Base-by-base conservation (phyloP, 495 filamentous ascomycete genomes). In the Aspergillus hancockii region DNA sequence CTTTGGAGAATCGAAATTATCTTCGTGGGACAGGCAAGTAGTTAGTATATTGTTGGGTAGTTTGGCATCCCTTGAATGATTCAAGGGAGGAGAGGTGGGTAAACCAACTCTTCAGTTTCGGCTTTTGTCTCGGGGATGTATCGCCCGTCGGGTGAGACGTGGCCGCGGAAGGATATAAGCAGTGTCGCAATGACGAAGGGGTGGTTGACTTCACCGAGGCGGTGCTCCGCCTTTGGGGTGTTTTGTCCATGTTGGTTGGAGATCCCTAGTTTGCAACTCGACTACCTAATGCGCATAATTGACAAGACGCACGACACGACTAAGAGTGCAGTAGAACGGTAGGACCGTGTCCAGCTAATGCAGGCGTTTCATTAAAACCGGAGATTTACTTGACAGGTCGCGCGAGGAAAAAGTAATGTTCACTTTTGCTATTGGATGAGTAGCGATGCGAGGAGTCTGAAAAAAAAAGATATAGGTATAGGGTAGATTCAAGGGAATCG, bases 191-290 rank as follows among this genome's bases (percentile, higher is more conserved):
- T 51, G 66, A 68, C 22, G 68, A 70, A 49, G 64, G 63, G 32
- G 60, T 62, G 36, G 64, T 32, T 14, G 60, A 60, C 49, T 70
- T 67, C 50, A 62, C 64, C 30, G 62, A 63, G 43, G 65, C 64
- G 53, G 65, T 66, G 58, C 66, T 71, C 54, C 66, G 71, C 40
- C 61, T 67, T 54, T 67, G 66, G 47, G 56, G 60, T 52, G 65
- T 69, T 52, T 54, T 57, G n/a, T 75, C 67, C 73, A 75, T 76
- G 43, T 52, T 65, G 54, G 49, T 54, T 63, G 56, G 40, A 58
- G 45, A 54, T n/a, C 31, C 23, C 50, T 47, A 47, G 43, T 21
- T 22, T 8, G 23, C 13, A 36, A 55, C 30, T 30, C 21, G 21
- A 34, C 54, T 62, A 62, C 31, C 49, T 25, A 52, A 61, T 67